Evolutionary conservation across 176 grass and related monocot genomes (phyloP), one percentile per base, ranked within the genome.

Genomic region (Lolium perenne): DNA sequence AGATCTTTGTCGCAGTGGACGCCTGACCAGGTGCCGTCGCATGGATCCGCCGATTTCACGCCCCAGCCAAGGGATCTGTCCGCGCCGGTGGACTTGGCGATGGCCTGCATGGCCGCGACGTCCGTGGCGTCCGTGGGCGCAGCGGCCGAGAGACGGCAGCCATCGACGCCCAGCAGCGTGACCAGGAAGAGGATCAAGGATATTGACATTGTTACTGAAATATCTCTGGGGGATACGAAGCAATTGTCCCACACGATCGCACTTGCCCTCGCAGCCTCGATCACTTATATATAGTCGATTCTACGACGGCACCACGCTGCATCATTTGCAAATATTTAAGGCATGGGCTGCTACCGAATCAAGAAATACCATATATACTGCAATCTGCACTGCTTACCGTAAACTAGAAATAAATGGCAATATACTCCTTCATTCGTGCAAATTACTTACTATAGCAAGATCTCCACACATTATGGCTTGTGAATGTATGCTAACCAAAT

Each of bases 21-120:
- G 54, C 68, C 81, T 5, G 38, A 4, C 81, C 53, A 83, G 66
- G 68, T 82, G 46, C 49, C 80, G 63, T 82, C 63, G 49, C 80
- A 70, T 20, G 48, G 80, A 51, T 82, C 80, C 17, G 64, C 48
- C 26, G 80, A 82, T 22, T 55, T 53, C 18, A 38, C 20, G 80
- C 80, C 80, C 80, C 80, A 82, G 64, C 80, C 80, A 0, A 82
- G 64, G 17, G 49, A 21, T 64, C 53, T 23, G 48, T 22, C 61
- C 7, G 79, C 79, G 61, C 25, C 9, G 14, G 16, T 71, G 1
- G 80, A 82, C 80, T 56, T 56, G 65, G 80, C 68, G 38, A 83
- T 25, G 8, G 81, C 50, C 10, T 74, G 81, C 81, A 83, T 73
- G 53, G 81, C 81, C 38, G 11, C 67, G 21, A 47, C 8, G 21